Conservation (phyloP, 2,329 filamentous ascomycete species). For the Tolypocladium endophyticum region DNA sequence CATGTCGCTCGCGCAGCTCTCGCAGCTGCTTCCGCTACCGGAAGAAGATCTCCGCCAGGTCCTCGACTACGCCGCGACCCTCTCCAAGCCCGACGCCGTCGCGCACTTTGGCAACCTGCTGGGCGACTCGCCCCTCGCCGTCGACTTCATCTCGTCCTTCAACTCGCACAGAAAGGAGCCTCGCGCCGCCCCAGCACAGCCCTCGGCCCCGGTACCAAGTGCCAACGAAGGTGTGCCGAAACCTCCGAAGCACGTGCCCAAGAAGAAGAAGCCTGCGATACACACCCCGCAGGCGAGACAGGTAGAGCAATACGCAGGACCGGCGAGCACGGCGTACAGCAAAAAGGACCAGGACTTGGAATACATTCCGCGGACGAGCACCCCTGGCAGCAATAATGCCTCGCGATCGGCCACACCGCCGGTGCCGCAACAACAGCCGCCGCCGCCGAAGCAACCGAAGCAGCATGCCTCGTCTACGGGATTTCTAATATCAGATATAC, state of each 20-base stretch:
- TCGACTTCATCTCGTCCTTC: conserved; percentile 73
- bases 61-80: conserved; percentile 66
- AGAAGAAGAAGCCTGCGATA: conserved; percentile 50
- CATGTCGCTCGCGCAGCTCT: conserved; percentile 58
- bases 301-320: conserved; percentile 49
- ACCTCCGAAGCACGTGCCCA: conserved; percentile 27
- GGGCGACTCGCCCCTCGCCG: conserved; percentile 66
- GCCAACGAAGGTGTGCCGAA: conserved; percentile 36
- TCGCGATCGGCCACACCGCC: conserved; percentile 26
- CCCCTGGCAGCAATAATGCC: conserved; percentile 24
- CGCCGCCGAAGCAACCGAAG: conserved; percentile 28
- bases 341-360: conserved; percentile 63
- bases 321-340: conserved; percentile 59
- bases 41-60: conserved; percentile 77
- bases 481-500: conserved; percentile 68
- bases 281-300: conserved; percentile 55
- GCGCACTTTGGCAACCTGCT: conserved; percentile 82
- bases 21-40: conserved; percentile 72
- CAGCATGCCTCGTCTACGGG: conserved; percentile 54
- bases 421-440: conserved; percentile 25
- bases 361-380: conserved; percentile 51
- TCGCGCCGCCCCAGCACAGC: conserved; percentile 2
- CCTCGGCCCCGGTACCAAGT: conserved; percentile 10
- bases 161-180: conserved; percentile 53
- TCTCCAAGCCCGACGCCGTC: conserved; percentile 67